Conservation (phyloP, 2,329 filamentous ascomycete genomes). For the Chaetomium sp. region DNA sequence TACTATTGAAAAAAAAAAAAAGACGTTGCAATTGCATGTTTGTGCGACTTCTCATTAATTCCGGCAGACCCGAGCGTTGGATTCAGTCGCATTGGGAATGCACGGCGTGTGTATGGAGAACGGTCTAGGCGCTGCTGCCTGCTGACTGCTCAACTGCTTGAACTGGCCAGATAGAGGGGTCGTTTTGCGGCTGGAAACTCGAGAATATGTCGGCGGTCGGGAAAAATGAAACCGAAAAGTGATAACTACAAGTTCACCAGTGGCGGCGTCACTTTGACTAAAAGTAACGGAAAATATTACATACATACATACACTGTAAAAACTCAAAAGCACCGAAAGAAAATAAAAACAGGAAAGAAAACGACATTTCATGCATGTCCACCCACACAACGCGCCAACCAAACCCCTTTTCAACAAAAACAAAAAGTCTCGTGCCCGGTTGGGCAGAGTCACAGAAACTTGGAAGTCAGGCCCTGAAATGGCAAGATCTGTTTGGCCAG, state of each 20-base stretch:
- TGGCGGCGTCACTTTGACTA: background rate
- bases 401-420: background rate
- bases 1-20: constrained; percentile 1
- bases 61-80: background rate
- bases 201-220: background rate
- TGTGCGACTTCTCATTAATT: background rate
- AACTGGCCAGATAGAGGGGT: background rate
- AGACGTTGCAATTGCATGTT: background rate
- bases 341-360: background rate
- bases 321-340: background rate
- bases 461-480: background rate
- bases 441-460: background rate
- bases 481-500: background rate
- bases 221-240: no score
- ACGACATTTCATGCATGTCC: background rate
- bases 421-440: background rate
- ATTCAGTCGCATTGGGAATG: background rate
- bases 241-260: background rate
- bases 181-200: background rate
- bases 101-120: background rate
- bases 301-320: background rate
- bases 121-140: background rate
- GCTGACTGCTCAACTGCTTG: background rate
- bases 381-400: background rate
- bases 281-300: background rate